phyloP scores from a whole-genome alignment of 108 stramenopile genomes.

The Nitzschia inconspicua region DNA sequence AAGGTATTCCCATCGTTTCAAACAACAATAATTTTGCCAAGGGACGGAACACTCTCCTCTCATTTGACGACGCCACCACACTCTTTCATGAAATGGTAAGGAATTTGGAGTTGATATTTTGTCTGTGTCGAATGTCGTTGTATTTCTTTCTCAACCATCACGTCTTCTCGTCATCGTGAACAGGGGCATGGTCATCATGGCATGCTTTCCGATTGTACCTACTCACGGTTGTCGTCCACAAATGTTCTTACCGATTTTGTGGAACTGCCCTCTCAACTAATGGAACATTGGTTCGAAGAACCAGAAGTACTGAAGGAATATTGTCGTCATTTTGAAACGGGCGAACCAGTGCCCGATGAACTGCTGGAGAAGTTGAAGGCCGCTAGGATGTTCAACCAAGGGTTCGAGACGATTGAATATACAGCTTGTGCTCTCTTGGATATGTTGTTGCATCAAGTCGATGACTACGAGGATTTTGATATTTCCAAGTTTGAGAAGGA shows the following conservation, averaged over 20 bases:
- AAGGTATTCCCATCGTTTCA: constrained; percentile 62
- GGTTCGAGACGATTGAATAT: constrained; percentile 75
- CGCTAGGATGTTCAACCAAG: constrained; percentile 67
- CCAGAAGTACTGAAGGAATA: constrained; percentile 59
- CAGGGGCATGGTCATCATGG: constrained; percentile 73
- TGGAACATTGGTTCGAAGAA: constrained; percentile 77
- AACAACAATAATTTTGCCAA: constrained; percentile 86
- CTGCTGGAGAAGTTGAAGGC: constrained; percentile 62
- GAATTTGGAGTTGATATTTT: neutral
- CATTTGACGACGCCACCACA: constrained; percentile 58
- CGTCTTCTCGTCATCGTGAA: constrained; percentile 48
- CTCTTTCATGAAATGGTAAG: constrained; percentile 47
- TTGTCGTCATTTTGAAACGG: constrained; percentile 62
- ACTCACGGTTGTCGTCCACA: constrained; percentile 60
- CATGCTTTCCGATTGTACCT: constrained; percentile 69
- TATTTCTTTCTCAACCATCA: constrained; percentile 10
- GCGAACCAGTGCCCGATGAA: constrained; percentile 64
- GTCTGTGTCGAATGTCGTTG: neutral
- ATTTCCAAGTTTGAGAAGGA: constrained; percentile 58
- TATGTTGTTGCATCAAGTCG: constrained; percentile 63
- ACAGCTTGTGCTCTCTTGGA: constrained; percentile 76
- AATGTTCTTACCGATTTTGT: constrained; percentile 76
- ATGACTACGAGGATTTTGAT: constrained; percentile 69
- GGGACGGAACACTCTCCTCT: constrained; percentile 49
- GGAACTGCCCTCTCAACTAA: constrained; percentile 70